Percentiles rank a stretch among this genome's conserved stretches.
phyloP scores from a whole-genome alignment of 805 yeast species.

The Babjeviella inositovora region DNA sequence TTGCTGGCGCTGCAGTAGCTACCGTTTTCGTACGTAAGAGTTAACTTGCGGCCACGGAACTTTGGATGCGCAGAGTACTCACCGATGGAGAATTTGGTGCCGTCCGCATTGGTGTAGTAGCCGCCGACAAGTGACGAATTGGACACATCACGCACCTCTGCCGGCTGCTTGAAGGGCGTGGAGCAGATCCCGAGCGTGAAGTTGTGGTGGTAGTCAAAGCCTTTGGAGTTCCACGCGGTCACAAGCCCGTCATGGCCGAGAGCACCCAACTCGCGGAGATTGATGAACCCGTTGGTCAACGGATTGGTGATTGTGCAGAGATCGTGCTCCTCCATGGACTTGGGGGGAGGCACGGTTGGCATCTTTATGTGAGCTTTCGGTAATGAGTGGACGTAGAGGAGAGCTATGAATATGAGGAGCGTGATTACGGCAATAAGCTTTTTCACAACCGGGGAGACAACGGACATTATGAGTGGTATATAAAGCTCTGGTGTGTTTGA shows the following conservation, averaged over 20 bases:
- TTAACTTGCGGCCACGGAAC: conserved; percentile 57
- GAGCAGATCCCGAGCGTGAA: conserved; percentile 66
- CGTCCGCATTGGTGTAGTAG: conserved; percentile 28
- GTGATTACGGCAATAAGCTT: no score
- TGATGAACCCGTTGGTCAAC: conserved; percentile 25
- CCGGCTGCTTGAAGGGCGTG: conserved; percentile 20
- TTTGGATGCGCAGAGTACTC: conserved; percentile 41
- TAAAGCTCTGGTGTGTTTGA: no score
- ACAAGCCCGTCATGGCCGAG: conserved; percentile 10
- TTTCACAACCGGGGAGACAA: no score
- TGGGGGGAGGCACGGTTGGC: no score
- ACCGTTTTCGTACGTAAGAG: conserved; percentile 58
- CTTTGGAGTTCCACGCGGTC: conserved; percentile 51
- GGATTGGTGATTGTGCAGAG: conserved; percentile 28
- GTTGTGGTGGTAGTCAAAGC: conserved; percentile 54
- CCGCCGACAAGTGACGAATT: conserved; percentile 38
- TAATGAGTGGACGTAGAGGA: no score
- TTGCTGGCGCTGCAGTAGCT: conserved; percentile 29
- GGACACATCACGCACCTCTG: conserved; percentile 13
- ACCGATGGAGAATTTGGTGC: conserved; percentile 42
- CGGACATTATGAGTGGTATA: no score
- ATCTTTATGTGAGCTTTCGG: no score
- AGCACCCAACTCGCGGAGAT: conserved; percentile 19
- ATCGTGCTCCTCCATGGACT: conserved; percentile 13
- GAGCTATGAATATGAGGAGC: no score